Evolutionary conservation across 1,284 basidiomycete genomes (phyloP).

Genomic region (Waitea zeae): DNA sequence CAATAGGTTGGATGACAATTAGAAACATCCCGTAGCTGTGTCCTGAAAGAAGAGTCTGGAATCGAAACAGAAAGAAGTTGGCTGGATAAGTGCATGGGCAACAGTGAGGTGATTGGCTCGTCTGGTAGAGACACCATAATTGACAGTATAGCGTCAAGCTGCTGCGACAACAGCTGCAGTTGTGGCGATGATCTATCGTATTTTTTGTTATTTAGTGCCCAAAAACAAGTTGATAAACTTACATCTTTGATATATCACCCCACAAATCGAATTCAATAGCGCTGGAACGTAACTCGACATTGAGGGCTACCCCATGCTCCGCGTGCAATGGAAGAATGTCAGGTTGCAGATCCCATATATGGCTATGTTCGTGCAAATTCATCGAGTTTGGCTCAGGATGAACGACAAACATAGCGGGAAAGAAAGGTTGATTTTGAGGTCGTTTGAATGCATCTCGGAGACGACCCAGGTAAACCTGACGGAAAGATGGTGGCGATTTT

Average conservation of each 20-base stretch:
- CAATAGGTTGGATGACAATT: conserved; percentile 3
- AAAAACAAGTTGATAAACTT: background rate
- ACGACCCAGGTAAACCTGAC: background rate
- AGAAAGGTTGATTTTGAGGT: conserved; percentile 10
- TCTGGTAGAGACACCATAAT: background rate
- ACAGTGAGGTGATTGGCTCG: background rate
- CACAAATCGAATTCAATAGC: background rate
- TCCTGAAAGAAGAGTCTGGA: background rate
- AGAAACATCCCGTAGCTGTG: conserved; percentile 1
- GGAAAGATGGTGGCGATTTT: background rate
- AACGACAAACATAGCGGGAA: conserved; percentile 15
- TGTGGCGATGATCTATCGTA: background rate
- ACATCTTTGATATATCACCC: background rate
- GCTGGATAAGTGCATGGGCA: too few relatives aligned
- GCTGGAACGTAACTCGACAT: background rate
- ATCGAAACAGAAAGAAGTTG: too few relatives aligned
- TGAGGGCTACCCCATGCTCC: background rate
- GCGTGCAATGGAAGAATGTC: background rate
- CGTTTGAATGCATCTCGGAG: conserved; percentile 11
- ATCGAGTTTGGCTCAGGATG: conserved; percentile 8
- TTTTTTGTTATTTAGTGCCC: too few relatives aligned
- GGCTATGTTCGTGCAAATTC: background rate
- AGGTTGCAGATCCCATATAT: background rate
- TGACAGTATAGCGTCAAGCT: background rate
- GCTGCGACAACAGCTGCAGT: background rate